Evolutionary conservation across 305 asterid species (phyloP).

Genomic region (Caryopteris hybrid): DNA sequence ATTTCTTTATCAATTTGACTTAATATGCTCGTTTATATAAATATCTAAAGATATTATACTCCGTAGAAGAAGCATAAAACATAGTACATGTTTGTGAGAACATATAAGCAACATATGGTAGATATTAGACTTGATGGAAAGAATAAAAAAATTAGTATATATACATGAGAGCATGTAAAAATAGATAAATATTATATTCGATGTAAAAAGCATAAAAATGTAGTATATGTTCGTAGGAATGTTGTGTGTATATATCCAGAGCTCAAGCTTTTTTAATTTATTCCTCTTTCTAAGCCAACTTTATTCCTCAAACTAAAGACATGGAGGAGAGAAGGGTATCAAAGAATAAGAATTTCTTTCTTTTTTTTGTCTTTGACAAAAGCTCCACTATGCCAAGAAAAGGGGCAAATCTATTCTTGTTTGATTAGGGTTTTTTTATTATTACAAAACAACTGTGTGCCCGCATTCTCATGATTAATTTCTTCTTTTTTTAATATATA

Average conservation of each 20-base stretch:
- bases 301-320: constrained; percentile 47
- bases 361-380: constrained; percentile 23
- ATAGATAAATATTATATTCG: neutral
- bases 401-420: constrained; percentile 19
- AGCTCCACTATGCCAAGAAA: constrained; percentile 40
- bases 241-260: neutral
- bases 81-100: too few species aligned
- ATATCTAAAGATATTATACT: too few species aligned
- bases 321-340: constrained; percentile 55
- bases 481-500: neutral
- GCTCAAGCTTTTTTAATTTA: neutral
- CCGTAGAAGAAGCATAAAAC: too few species aligned
- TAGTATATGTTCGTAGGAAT: too few species aligned
- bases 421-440: constrained; percentile 10
- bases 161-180: too few species aligned
- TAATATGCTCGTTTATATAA: too few species aligned
- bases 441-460: neutral
- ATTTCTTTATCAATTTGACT: too few species aligned
- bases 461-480: constrained; percentile 15
- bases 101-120: too few species aligned
- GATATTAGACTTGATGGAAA: too few species aligned
- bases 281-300: constrained; percentile 31
- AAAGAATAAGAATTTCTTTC: constrained; percentile 52
- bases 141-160: too few species aligned
- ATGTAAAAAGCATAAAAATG: too few species aligned